A percentile compares a stretch with the other conserved stretches of the same genome.
Conservation (phyloP, 306 rosid genomes). For the Quercus rubra region DNA sequence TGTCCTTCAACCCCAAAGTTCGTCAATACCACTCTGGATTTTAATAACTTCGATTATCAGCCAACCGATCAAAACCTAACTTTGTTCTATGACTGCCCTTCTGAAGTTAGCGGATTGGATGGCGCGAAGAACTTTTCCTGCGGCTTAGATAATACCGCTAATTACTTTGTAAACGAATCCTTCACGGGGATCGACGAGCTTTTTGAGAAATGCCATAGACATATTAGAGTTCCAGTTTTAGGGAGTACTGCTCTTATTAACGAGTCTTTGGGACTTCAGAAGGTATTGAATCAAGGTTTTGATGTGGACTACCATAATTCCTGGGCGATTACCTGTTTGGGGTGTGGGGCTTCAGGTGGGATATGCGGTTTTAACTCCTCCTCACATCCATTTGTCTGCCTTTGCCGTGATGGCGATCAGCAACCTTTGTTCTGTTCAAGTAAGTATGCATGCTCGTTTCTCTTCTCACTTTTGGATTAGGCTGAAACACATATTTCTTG, state of each 20-base stretch:
- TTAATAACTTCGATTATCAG: not conserved
- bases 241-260: no score
- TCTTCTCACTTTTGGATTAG: not conserved
- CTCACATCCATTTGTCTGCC: not conserved
- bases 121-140: not conserved
- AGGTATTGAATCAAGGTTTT: not conserved
- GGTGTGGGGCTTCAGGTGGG: not conserved
- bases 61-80: slow-evolving; percentile 11
- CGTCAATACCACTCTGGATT: slow-evolving; percentile 15
- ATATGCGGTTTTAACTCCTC: not conserved
- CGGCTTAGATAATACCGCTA: fast-evolving
- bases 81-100: slow-evolving; percentile 19
- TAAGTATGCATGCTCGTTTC: not conserved
- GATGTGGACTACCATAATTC: not conserved
- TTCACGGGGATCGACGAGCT: no score
- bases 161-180: not conserved
- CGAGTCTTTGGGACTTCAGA: fast-evolving
- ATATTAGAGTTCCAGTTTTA: no score
- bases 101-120: no score
- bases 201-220: no score
- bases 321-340: fast-evolving
- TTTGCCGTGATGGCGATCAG: not conserved
- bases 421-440: not conserved
- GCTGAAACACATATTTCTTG: not conserved
- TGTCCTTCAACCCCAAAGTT: not conserved